Base-by-base conservation (phyloP, 116 monocot genomes). In the Cymodocea nodosa region DNA sequence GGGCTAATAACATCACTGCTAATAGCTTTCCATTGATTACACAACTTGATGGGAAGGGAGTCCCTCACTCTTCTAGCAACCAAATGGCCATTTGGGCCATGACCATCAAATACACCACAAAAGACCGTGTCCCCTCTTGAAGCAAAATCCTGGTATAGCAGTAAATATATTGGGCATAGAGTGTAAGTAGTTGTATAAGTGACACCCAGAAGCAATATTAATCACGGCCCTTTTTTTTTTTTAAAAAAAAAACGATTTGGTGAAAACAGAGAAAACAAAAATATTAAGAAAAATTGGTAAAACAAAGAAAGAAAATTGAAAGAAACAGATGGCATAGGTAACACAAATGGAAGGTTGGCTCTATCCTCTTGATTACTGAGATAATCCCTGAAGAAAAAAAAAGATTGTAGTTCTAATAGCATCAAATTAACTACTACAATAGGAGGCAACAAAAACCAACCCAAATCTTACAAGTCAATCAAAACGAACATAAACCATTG, bases 61-160 rank as follows among this genome's bases (percentile, higher is more conserved):
- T 89, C 84, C 79, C 94, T 86, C 49, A 94, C 89, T 83, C 83
- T 94, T 71, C 54, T 89, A 1, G 94, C 89, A 67, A 94, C 86
- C 72, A 89, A 65, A 65, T 94, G 94, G 22, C 94, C 93, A 53
- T 67, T 82, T 51, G 86, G 89, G 37, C 93, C 93, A 59, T 94
- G 93, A 24, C 94, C 94, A 79, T 94, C 93, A 72, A 93, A 93
- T 15, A 93, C 82, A 69, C 93, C 93, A 52, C 93, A 93, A 52
- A 93, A 93, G 53, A 84, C 63, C 7, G 89, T 89, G 69, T 89
- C 94, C 59, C 69, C 66, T 72, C 75, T 78, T 25, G 69, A 78
- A 69, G 76, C 56, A 64, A 86, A 94, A 70, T 87, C 81, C 92
- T 92, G 63, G 44, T 40, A 72, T 63, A 49, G n/a, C 48, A 68